Evolutionary conservation across 1,284 basidiomycete species (phyloP).

Genomic region (Sporisorium graminicola): DNA sequence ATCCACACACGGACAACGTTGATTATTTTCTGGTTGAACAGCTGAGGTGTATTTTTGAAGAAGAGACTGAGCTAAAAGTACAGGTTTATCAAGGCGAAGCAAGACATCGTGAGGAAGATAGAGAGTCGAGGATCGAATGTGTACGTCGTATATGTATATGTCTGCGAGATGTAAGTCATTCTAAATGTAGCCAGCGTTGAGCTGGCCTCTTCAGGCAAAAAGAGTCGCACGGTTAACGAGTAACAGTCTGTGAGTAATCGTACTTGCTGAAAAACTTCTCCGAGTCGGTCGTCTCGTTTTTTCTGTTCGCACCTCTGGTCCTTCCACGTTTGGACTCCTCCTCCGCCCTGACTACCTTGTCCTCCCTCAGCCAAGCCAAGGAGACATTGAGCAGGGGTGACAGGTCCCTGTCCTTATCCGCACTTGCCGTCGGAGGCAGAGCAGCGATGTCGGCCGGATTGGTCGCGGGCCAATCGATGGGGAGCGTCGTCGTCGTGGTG

Average conservation of each 20-base stretch:
- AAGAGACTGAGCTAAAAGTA: slow-evolving; percentile 2
- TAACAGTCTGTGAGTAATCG: slow-evolving; percentile 60
- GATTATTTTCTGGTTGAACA: slow-evolving; percentile 10
- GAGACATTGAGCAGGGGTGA: slow-evolving; percentile 60
- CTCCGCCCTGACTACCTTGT: slow-evolving; percentile 55
- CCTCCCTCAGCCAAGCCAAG: slow-evolving; percentile 65
- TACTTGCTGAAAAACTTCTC: slow-evolving; percentile 67
- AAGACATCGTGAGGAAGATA: background rate
- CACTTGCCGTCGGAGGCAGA: slow-evolving; percentile 15
- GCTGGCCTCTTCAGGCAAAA: background rate
- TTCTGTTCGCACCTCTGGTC: slow-evolving; percentile 53
- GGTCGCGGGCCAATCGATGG: slow-evolving; percentile 62
- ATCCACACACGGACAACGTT: background rate
- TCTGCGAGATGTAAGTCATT: background rate
- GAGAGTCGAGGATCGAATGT: background rate
- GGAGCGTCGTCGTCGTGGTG: slow-evolving; percentile 50
- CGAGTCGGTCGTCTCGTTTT: slow-evolving; percentile 60
- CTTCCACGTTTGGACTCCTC: slow-evolving; percentile 51
- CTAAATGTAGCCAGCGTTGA: slow-evolving; percentile 16
- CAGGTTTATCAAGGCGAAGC: background rate
- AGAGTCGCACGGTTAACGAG: slow-evolving; percentile 12
- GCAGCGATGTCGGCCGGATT: slow-evolving; percentile 37
- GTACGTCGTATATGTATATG: background rate
- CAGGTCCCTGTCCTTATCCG: slow-evolving; percentile 29
- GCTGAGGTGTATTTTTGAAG: background rate